Evolutionary conservation across 345 rosid genomes (phyloP).

Genomic region (Eutrema heterophyllum): DNA sequence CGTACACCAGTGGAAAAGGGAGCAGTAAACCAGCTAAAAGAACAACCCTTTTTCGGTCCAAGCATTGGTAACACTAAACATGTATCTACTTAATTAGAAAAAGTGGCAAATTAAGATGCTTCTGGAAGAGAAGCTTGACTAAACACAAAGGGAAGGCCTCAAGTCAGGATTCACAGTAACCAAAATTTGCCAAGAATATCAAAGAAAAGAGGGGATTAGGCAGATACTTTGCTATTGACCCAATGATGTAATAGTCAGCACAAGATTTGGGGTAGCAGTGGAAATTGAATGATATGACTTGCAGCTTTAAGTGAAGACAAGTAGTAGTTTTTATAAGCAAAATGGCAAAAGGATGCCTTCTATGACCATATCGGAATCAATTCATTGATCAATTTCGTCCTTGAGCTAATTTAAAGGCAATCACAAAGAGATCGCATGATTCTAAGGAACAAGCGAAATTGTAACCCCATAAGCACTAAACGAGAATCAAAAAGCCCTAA

Average conservation of each 20-base stretch:
- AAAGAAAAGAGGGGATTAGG: not conserved
- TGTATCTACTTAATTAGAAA: not conserved
- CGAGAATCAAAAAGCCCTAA: not conserved
- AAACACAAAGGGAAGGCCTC: not conserved
- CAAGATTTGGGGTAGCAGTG: not conserved
- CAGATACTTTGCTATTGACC: not conserved
- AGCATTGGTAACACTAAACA: not conserved
- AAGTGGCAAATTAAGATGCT: not conserved
- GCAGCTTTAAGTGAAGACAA: not conserved
- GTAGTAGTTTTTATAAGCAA: not conserved
- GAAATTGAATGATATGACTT: not conserved
- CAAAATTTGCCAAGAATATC: not conserved
- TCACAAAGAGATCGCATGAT: not conserved
- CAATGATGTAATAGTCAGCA: not conserved
- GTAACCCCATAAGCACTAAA: not conserved
- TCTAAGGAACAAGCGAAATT: not conserved
- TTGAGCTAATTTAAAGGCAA: not conserved
- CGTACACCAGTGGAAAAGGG: not conserved
- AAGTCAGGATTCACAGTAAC: not conserved
- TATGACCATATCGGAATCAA: not conserved
- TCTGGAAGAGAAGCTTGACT: not conserved
- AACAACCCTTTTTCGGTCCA: not conserved
- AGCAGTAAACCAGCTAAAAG: not conserved
- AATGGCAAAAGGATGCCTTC: not conserved
- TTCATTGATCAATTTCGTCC: conserved; percentile 1